Base-by-base conservation (phyloP, 495 filamentous ascomycete species). In the Parathielavia appendiculata region DNA sequence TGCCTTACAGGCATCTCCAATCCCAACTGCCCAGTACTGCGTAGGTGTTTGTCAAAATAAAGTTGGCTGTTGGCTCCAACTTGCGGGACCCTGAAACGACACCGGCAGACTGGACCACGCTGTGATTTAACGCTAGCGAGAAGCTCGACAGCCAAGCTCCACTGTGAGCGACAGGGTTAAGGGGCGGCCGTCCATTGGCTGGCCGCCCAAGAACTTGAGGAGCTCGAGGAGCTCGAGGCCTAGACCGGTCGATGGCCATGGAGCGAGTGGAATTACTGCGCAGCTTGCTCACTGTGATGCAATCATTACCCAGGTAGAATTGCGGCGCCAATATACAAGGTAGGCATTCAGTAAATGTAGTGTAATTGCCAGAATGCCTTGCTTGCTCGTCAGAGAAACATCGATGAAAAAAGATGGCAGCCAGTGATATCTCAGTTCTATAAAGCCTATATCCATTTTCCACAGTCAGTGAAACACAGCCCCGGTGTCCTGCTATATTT, bases 41-140 rank as follows among this genome's bases (percentile, higher is more conserved):
- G 6, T 2, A 1, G 48, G 7, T 49, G 32, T 44, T 43, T 47
- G 59, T 61, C 54, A 20, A 58, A 58, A 54, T 62, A 62, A 54
- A 55, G 60, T 58, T 62, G 54, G 30, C n/a, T 4, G 23, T 45
- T 43, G 54, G 48, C 17, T 13, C 48, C 38, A 45, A 38, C n/a
- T 26, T 30, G 26, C 26, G 6, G 26, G 14, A 35, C 9, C 38
- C 17, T 51, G 47, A 35, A 36, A 43, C 47, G 47, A 11, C 46
- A 48, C 46, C 46, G 39, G 17, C 47, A 56, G 53, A 13, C 51
- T 39, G 52, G 52, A 48, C 46, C 47, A 47, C 40, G 49, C 36
- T 54, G 59, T 57, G 59, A 57, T 43, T 55, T 57, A 53, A 54
- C 59, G 47, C 51, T 57, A 53, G 59, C 59, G 47, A 11, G 35